Conservation (phyloP, 805 yeast genomes). For the Zygotorulaspora chibaensis region DNA sequence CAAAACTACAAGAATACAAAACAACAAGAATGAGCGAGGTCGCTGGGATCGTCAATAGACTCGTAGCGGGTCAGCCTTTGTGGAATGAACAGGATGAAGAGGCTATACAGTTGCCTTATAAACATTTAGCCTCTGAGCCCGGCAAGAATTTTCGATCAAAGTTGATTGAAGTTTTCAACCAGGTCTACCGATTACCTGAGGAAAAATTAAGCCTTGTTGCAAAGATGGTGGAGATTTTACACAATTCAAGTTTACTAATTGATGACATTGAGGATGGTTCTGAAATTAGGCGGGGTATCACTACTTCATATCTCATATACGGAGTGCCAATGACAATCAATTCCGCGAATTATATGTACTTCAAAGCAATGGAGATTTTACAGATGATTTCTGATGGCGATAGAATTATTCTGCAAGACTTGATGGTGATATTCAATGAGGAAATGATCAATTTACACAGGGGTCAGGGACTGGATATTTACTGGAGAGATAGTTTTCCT, state of each 20-base stretch:
- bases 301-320: slow-evolving; percentile 71
- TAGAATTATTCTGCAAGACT: slow-evolving; percentile 24
- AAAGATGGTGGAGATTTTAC: slow-evolving; percentile 53
- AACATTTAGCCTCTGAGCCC: slow-evolving; percentile 44
- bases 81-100: slow-evolving; percentile 34
- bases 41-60: slow-evolving; percentile 2
- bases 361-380: slow-evolving; percentile 57
- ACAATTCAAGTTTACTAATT: slow-evolving; percentile 62
- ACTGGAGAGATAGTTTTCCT: slow-evolving; percentile 69
- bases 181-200: slow-evolving; percentile 43
- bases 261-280: slow-evolving; percentile 90
- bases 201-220: slow-evolving; percentile 40
- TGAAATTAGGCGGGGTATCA: slow-evolving; percentile 64
- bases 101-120: slow-evolving; percentile 42
- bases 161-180: slow-evolving; percentile 51
- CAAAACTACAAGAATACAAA: neutral
- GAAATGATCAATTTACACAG: slow-evolving; percentile 78
- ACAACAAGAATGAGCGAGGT: neutral
- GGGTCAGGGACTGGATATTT: slow-evolving; percentile 87
- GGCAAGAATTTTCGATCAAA: slow-evolving; percentile 55
- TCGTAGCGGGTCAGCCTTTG: slow-evolving; percentile 18
- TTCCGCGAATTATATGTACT: slow-evolving; percentile 78
- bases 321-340: slow-evolving; percentile 82
- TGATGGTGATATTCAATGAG: slow-evolving; percentile 48
- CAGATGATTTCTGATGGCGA: slow-evolving; percentile 31